Percentiles rank a stretch among this genome's conserved stretches.
phyloP scores from a whole-genome alignment of 2,329 filamentous ascomycete species.

The Cercospora citrullina region DNA sequence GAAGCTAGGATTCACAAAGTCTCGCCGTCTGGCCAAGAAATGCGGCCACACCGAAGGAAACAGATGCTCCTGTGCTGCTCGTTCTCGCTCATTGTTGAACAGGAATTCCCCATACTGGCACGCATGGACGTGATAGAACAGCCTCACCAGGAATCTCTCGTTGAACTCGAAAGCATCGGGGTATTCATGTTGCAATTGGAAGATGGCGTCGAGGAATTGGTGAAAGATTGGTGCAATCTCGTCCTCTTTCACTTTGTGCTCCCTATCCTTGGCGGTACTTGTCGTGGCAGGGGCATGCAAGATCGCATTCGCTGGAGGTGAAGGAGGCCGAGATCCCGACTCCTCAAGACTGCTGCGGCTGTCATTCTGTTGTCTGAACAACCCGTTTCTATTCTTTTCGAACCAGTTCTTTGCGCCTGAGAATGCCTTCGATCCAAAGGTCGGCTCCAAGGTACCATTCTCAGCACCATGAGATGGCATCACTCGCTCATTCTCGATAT shows the following conservation, averaged over 20 bases:
- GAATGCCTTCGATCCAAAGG: slow-evolving; percentile 62
- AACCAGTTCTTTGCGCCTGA: slow-evolving; percentile 83
- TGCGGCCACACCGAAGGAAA: slow-evolving; percentile 95
- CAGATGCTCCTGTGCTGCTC: slow-evolving; percentile 63
- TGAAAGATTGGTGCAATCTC: slow-evolving; percentile 97
- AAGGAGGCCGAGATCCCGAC: slow-evolving; percentile 40
- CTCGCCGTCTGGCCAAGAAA: slow-evolving; percentile 75
- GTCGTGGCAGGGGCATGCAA: slow-evolving; percentile 50
- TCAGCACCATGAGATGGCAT: slow-evolving; percentile 46
- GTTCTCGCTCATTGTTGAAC: slow-evolving; percentile 90
- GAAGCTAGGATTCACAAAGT: slow-evolving; percentile 83
- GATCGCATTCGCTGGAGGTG: slow-evolving; percentile 45
- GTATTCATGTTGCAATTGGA: slow-evolving; percentile 82
- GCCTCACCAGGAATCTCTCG: slow-evolving; percentile 82
- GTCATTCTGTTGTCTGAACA: slow-evolving; percentile 51
- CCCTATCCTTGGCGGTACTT: slow-evolving; percentile 53
- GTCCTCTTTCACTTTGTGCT: slow-evolving; percentile 73
- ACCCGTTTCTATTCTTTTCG: slow-evolving; percentile 60
- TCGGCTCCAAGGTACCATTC: slow-evolving; percentile 48
- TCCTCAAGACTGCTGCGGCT: slow-evolving; percentile 63
- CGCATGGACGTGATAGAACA: slow-evolving; percentile 91
- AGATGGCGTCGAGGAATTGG: slow-evolving; percentile 92
- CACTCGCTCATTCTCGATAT: slow-evolving; percentile 76
- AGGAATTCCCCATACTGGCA: slow-evolving; percentile 97
- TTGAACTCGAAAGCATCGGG: slow-evolving; percentile 94